Conservation (phyloP, 176 grass and related monocot genomes). For the Eleusine indica region DNA sequence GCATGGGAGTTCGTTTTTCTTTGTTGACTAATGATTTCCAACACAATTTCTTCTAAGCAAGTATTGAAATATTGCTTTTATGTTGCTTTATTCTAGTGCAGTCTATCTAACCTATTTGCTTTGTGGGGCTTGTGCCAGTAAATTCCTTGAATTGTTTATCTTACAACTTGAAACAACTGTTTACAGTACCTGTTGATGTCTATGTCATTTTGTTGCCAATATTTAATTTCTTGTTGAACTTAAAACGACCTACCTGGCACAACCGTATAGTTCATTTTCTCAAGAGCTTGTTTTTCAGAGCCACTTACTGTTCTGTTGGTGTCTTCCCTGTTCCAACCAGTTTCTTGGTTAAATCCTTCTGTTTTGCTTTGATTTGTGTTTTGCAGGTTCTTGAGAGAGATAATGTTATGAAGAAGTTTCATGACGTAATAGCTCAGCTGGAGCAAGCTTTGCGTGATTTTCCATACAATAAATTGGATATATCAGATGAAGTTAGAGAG, state of each 20-base stretch:
- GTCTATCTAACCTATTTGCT: slow-evolving; percentile 18
- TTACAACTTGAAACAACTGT: slow-evolving; percentile 16
- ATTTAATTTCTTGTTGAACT: slow-evolving; percentile 1
- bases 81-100: not conserved
- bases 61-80: too few relatives aligned
- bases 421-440: slow-evolving; percentile 58
- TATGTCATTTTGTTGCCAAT: slow-evolving; percentile 13
- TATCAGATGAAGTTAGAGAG: slow-evolving; percentile 93
- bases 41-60: not conserved
- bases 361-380: not conserved
- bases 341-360: slow-evolving; percentile 19
- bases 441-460: slow-evolving; percentile 63
- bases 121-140: not conserved
- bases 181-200: not conserved
- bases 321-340: not conserved
- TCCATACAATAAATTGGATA: slow-evolving; percentile 62
- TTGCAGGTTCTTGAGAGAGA: slow-evolving; percentile 73
- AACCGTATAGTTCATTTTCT: slow-evolving; percentile 16
- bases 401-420: slow-evolving; percentile 56
- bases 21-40: not conserved
- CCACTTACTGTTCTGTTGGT: not conserved
- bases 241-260: not conserved
- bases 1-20: not conserved
- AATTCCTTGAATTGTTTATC: slow-evolving; percentile 3
- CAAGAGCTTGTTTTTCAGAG: slow-evolving; percentile 5